Evolutionary conservation across 495 filamentous ascomycete genomes (phyloP), one percentile per base, ranked within the genome.

Genomic region (Cercophora scortea): DNA sequence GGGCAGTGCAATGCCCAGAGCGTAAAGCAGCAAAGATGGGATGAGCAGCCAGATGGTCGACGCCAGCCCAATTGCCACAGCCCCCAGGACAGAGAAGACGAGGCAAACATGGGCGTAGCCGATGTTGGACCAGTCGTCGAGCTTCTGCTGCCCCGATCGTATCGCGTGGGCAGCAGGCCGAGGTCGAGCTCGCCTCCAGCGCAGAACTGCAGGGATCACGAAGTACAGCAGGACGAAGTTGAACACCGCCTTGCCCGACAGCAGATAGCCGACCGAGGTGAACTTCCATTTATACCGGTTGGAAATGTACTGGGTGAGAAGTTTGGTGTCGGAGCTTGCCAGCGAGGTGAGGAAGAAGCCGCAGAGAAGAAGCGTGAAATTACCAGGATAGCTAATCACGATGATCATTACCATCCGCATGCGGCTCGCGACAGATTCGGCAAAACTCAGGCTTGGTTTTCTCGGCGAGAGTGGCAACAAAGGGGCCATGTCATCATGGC

Each of bases 241-340:
- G 13, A 73, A 60, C 12, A 72, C 52, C 8, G 72, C 72, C 45
- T 75, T 75, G 34, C 45, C 60, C 10, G 72, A 74, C 2, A 75
- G 58, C 11, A 75, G 59, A 39, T 75, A 75, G 18, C 72, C 72
- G 3, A 71, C 70, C 0, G 59, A 62, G 4, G 69, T 61, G 32
- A 74, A 69, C 7, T 47, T 48, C 72, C 72, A 75, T 18, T 55
- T 35, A 43, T 71, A 73, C 8, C 72, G 63, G 52, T 67, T 71
- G 7, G 72, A 73, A 50, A 73, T 70, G 48, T 71, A 75, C 33
- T 71, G 69, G n/a, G 70, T 57, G 9, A 75, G 54, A 15, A 75
- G 61, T 50, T 70, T 75, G 17, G 72, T 73, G 52, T 75, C 72
- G 49, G 72, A 71, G 53, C 66, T 70, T 13, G 71, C 71, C 42